These are phyloP conservation scores for Danielia oregonensis DNA, from an alignment of 805 yeast genomes.

Conservation along the genomic window DNA sequence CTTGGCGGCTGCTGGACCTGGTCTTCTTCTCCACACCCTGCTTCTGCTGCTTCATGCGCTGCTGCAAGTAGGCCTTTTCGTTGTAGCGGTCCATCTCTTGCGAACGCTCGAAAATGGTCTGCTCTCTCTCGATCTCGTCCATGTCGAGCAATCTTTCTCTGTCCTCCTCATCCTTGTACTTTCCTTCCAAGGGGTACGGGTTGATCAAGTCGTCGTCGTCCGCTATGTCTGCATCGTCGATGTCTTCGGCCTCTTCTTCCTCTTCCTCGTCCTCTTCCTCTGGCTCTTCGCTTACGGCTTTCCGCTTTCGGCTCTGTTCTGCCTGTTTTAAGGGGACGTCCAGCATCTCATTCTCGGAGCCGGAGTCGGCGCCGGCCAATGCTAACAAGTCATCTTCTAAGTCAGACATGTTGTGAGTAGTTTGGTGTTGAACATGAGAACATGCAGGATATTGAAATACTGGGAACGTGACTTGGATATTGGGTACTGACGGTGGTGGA, in stretches of 20 bases:
- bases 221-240: too few relatives aligned
- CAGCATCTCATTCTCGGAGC: constrained; percentile 47
- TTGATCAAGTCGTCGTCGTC: constrained; percentile 43
- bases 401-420: constrained; percentile 53
- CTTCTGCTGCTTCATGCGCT: constrained; percentile 66
- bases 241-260: constrained; percentile 27
- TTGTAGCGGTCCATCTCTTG: constrained; percentile 87
- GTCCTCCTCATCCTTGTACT: constrained; percentile 80
- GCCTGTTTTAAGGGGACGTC: constrained; percentile 29
- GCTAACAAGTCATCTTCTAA: constrained; percentile 95
- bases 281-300: constrained; percentile 26
- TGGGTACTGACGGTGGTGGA: too few relatives aligned
- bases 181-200: constrained; percentile 94
- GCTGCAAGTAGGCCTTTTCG: constrained; percentile 78
- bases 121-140: constrained; percentile 93
- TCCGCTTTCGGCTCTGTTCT: constrained; percentile 7
- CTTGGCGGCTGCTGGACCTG: constrained; percentile 35
- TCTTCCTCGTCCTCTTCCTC: constrained; percentile 20
- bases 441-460: too few relatives aligned
- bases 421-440: too few relatives aligned
- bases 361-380: constrained; percentile 59
- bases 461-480: too few relatives aligned
- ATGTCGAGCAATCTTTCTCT: constrained; percentile 58
- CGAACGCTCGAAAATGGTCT: constrained; percentile 83
- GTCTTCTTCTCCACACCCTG: constrained; percentile 23